phyloP scores from a whole-genome alignment of 768 basidiomycete genomes.

The Kwoniella shandongensis region DNA sequence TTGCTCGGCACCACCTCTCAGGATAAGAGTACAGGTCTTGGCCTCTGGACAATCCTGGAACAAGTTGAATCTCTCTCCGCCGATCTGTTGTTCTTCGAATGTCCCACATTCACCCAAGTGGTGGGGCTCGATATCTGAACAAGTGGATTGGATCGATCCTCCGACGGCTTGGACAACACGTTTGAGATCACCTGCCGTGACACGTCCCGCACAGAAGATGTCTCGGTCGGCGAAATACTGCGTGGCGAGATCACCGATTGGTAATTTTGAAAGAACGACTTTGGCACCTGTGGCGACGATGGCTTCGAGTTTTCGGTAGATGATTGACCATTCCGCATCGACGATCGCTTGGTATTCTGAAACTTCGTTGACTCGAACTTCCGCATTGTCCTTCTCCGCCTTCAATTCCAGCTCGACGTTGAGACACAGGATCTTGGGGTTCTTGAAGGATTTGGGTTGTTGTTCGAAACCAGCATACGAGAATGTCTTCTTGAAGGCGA shows the following conservation, averaged over 20 bases:
- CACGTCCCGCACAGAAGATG: conserved; percentile 98
- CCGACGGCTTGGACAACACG: conserved; percentile 95
- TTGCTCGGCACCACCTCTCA: conserved; percentile 96
- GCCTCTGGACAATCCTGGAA: conserved; percentile 91
- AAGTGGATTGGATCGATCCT: conserved; percentile 90
- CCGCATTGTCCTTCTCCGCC: conserved; percentile 98
- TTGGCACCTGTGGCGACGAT: conserved; percentile 96
- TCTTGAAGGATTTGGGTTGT: conserved; percentile 86
- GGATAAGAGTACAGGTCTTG: conserved; percentile 89
- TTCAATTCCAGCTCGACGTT: conserved; percentile 99
- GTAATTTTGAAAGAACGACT: conserved; percentile 94
- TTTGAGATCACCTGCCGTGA: conserved; percentile 81
- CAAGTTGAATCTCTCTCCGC: conserved; percentile 92
- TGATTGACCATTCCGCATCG: conserved; percentile 99
- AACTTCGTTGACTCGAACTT: conserved; percentile 93
- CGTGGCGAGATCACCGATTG: conserved; percentile 96
- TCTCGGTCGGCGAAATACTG: conserved; percentile 99
- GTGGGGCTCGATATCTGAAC: conserved; percentile 82
- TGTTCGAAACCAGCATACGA: conserved; percentile 99
- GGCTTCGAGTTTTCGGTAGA: conserved; percentile 92
- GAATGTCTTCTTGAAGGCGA: conserved; percentile 99
- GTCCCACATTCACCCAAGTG: conserved; percentile 90
- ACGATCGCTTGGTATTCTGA: conserved; percentile 99
- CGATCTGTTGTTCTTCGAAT: conserved; percentile 94
- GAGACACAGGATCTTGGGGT: conserved; percentile 87